Base-by-base conservation (phyloP, 768 basidiomycete species). In the Phylloporus arenicola region DNA sequence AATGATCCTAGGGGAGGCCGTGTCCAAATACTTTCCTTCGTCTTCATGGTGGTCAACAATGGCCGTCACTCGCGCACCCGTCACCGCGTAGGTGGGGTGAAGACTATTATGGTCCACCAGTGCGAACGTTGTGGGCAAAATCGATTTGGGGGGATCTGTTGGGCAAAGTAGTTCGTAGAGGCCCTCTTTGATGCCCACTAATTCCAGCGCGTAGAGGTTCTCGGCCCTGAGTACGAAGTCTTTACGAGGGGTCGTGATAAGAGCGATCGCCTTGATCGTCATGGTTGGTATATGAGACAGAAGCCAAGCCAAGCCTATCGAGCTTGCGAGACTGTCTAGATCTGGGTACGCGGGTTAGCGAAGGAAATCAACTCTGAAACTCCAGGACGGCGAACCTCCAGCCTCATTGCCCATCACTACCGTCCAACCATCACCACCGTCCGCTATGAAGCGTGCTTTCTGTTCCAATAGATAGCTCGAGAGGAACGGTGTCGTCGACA, bases 381-480 rank as follows among this genome's bases (percentile, higher is more conserved):
- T n/a, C 8, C 4, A 45, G 37, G 24, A 41, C 17, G 46, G 34
- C 50, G 14, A 64, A 94, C 95, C 95, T 61, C 94, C 94, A 13
- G 95, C 92, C 69, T 98, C 95, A 65, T 99, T 99, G 0, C 95
- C 94, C 84, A 93, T 89, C 0, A 84, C 86, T 6, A 96, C 75
- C 0, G 81, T 86, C 94, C 93, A 98, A 42, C 82, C 78, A 6
- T 64, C 56, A 0, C 72, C 77, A 35, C 75, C 74, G 43, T 83
- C 86, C 16, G 59, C 62, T 19, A 93, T 67, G 60, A 88, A 96
- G 22, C 64, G 69, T 22, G 70, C 61, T 64, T 88, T 90, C 50
- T 80, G 68, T 20, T 62, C 61, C n/a, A 45, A 27, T 14, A 83
- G 64, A 56, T 76, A 78, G 7, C 62, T 60, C 3, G 72, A 65